Base-by-base conservation (phyloP, 352 stramenopile genomes). In the Pythium plurisporium region DNA sequence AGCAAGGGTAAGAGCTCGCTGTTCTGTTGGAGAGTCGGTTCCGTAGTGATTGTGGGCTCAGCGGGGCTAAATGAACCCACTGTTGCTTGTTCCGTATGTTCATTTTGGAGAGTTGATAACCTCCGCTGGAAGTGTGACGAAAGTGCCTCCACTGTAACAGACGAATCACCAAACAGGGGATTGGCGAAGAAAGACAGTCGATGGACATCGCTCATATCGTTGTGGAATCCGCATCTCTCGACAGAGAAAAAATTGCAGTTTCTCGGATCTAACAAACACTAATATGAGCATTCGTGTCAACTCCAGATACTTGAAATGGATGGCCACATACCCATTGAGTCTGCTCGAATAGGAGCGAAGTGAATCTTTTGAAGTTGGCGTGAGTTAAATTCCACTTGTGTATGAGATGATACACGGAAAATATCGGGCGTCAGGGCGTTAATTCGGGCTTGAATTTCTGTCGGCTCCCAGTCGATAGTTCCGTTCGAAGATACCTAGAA, bases 191-290 rank as follows among this genome's bases (percentile, higher is more conserved):
- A 69, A 1, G 54, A 10, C 9, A 56, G 17, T 14, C 7, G 1
- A 19, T 45, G 31, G 26, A 27, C 41, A 9, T 46, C 7, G 11
- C 4, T 34, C 42, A 69, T 20, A n/a, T 56, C 34, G 19, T 69
- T 69, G 55, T 64, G 50, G 26, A 55, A 69, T 19, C 48, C 62
- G 31, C 62, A 69, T 7, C 55, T 42, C 36, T 44, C 55, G 14
- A 37, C 6, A 0, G 42, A 58, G 27, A 20, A 15, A 14, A 64
- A 60, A 5, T 46, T 6, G n/a, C 62, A 69, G 6, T 19, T 33
- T 26, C 22, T 36, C 5, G 30, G 3, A 38, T 49, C 30, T 47
- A 20, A 49, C 6, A 34, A 8, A 50, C 29, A 51, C 12, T n/a
- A 6, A 34, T 45, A 51, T 59, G 17, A 47, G 31, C 9, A 61